phyloP scores from a whole-genome alignment of 2,329 filamentous ascomycete species.

The Dothideomycetes sp. region DNA sequence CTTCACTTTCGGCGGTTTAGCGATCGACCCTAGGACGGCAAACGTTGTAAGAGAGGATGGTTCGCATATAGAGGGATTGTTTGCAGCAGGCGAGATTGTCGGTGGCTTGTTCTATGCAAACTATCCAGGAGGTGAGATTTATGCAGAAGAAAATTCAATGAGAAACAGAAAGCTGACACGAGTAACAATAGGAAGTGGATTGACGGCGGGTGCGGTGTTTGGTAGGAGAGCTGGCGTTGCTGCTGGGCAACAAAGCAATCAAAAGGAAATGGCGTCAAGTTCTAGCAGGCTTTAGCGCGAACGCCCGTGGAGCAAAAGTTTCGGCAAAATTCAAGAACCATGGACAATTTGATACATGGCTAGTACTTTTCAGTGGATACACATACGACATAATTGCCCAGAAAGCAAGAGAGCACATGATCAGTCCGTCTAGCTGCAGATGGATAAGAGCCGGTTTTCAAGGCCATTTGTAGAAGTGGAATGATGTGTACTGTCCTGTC shows the following conservation, averaged over 20 bases:
- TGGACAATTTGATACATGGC: too few species aligned
- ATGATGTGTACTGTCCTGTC: too few species aligned
- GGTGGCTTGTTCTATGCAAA: slow-evolving; percentile 56
- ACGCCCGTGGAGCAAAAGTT: too few species aligned
- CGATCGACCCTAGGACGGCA: slow-evolving; percentile 46
- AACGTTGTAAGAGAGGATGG: slow-evolving; percentile 42
- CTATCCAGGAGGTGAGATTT: slow-evolving; percentile 44
- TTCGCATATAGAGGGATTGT: slow-evolving; percentile 45
- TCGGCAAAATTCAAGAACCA: too few species aligned
- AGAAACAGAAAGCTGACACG: not conserved
- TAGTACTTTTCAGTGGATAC: too few species aligned
- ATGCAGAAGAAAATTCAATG: not conserved
- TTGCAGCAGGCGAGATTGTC: slow-evolving; percentile 57
- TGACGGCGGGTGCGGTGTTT: slow-evolving; percentile 52
- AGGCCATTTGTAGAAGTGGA: too few species aligned
- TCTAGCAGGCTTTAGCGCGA: slow-evolving; percentile 2
- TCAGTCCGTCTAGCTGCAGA: too few species aligned
- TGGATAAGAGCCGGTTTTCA: too few species aligned
- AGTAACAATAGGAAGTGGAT: slow-evolving; percentile 42
- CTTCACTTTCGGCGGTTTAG: slow-evolving; percentile 59
- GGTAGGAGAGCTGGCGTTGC: slow-evolving; percentile 35
- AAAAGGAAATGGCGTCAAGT: slow-evolving; percentile 8
- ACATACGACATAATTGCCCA: too few species aligned
- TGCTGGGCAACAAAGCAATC: slow-evolving; percentile 16
- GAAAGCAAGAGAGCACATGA: too few species aligned